Evolutionary conservation across 2,329 filamentous ascomycete genomes (phyloP), one percentile per base, ranked within the genome.

Genomic region (Simplicillium sp.): DNA sequence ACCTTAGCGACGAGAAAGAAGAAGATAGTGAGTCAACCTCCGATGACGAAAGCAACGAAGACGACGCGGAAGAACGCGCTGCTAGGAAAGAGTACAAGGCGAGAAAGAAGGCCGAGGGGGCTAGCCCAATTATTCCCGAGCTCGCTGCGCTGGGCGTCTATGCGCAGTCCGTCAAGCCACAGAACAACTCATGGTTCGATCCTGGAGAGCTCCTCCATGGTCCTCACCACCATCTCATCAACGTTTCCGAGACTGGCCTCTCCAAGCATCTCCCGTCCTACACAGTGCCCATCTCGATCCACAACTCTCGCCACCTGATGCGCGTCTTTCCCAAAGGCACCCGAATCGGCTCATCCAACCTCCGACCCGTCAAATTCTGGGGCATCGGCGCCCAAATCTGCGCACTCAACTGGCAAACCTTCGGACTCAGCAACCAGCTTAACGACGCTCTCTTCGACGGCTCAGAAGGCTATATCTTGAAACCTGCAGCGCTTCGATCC

Each of bases 361-460:
- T 84, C 3, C 68, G 69, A 40, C 79, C 77, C 0, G 68, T 79
- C 0, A 68, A 71, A 0, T 84, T 80, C 54, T 84, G 80, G 80
- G 77, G 68, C 7, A 55, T 82, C 4, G 80, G 80, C 1, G 79
- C 80, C 3, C 80, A 84, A 50, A 78, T 84, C 36, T 82, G 77
- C 53, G 80, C 80, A 3, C 65, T 84, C 39, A 84, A 84, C 59
- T 80, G 79, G 75, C 80, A 84, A 52, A 80, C 71, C 0, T 84
- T 82, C 47, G 77, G 77, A 29, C 71, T 72, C 7, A 70, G 70
- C 51, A 79, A 80, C 62, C 80, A 84, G 56, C 64, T 84, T 48
- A 84, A 84, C 53, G 78, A 82, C 50, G 80, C 80, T 0, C 63
- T 84, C 1, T 84, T 84, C 56, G 69, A 66, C 36, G 78, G 77